Evolutionary conservation across 2,329 filamentous ascomycete genomes (phyloP), one percentile per base, ranked within the genome.

Genomic region (Rhytidhysteron rufulum): DNA sequence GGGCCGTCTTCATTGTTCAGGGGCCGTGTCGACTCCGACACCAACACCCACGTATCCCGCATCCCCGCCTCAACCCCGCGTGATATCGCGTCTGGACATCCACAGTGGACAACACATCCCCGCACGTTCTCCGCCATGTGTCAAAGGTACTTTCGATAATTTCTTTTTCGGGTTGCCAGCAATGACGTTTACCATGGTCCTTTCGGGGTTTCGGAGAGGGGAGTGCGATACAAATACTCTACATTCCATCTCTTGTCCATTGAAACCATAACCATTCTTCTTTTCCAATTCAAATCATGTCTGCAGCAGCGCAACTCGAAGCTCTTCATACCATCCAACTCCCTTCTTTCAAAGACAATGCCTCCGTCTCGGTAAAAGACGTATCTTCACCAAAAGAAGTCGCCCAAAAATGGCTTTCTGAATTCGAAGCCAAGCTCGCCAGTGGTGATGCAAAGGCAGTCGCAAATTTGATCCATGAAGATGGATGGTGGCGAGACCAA

Each of bases 401-500:
- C 27, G 58, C 55, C 1, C 48, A 55, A 25, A 42, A 45, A 44
- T 64, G 60, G 60, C 53, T 64, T 4, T 39, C 49, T 5, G 43
- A 48, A 3, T 60, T 64, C 43, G 34, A 49, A 15, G 24, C 42
- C 8, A 46, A 54, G 7, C 50, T 64, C 16, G 25, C 44, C 9
- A 49, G 40, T 15, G 46, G 47, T 17, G 45, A 60, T 38, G 27
- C 31, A 3, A 37, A 42, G 4, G 40, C 40, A 10, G 40, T 63
- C 4, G 18, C 39, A 18, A 29, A 37, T 18, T 24, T 78, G 4
- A 73, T 79, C 33, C 50, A 66, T 3, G 48, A 63, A 1, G 62
- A 73, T 16, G 72, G 74, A 40, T 79, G 71, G 58, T 82, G 78
- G 79, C 71, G 78, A 7, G 79, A 82, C 49, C 75, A 80, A 31